Conservation (phyloP, 257 asterid species). For the Primulina huaijiensis region DNA sequence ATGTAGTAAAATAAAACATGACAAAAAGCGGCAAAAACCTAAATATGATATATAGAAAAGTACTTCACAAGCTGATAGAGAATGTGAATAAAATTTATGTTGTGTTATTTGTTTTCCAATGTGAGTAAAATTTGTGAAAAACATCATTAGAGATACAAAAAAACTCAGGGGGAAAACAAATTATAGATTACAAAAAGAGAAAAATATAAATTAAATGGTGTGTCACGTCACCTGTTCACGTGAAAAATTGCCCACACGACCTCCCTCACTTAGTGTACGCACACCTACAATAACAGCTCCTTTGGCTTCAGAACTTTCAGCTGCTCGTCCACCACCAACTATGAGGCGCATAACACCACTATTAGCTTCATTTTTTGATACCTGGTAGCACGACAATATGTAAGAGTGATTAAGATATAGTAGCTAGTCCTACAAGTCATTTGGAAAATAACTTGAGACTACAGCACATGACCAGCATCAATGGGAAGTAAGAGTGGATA, state of each 20-base stretch:
- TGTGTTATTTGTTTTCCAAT: background rate
- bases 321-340: slow-evolving; percentile 99
- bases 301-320: slow-evolving; percentile 71
- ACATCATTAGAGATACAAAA: background rate
- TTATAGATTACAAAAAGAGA: background rate
- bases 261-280: slow-evolving; percentile 97
- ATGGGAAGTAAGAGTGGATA: slow-evolving; percentile 4
- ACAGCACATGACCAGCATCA: slow-evolving; percentile 22
- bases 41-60: too few species aligned
- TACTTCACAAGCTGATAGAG: slow-evolving; percentile 9
- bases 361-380: slow-evolving; percentile 82
- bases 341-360: slow-evolving; percentile 99
- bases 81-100: slow-evolving; percentile 4
- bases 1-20: too few species aligned
- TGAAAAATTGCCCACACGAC: slow-evolving; percentile 92
- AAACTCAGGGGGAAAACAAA: background rate
- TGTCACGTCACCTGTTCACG: slow-evolving; percentile 81
- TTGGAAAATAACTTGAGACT: slow-evolving; percentile 19
- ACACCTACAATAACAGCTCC: slow-evolving; percentile 98
- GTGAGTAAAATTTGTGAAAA: slow-evolving; percentile 1
- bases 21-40: too few species aligned
- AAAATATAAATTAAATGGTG: slow-evolving; percentile 10
- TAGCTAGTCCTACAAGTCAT: background rate
- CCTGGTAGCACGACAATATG: slow-evolving; percentile 38
- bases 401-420: slow-evolving; percentile 20